Evolutionary conservation across 805 yeast species (phyloP).

Genomic region (Yarrowia divulgata): DNA sequence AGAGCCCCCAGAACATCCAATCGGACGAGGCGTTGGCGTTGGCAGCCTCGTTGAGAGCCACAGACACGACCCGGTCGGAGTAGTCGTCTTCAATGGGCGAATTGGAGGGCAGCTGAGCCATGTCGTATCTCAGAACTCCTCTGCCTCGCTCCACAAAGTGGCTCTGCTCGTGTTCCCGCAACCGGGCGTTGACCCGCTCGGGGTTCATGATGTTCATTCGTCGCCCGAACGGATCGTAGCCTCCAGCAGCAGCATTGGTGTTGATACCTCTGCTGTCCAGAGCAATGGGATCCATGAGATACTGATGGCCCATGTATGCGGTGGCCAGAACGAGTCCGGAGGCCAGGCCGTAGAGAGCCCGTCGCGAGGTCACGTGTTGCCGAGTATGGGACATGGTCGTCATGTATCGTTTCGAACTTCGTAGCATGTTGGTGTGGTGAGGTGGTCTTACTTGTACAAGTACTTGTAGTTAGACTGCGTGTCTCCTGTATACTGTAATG

Average conservation of each 20-base stretch:
- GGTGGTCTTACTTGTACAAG: too few relatives aligned
- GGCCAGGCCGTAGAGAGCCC: constrained; percentile 30
- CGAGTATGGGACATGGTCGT: constrained; percentile 19
- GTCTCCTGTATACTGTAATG: too few relatives aligned
- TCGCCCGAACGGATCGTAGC: constrained; percentile 30
- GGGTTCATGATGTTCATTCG: constrained; percentile 45
- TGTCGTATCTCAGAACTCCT: constrained; percentile 88
- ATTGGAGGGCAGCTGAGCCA: constrained; percentile 88
- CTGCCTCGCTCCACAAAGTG: constrained; percentile 80
- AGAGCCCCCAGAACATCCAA: constrained; percentile 94
- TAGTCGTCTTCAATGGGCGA: constrained; percentile 95
- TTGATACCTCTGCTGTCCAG: constrained; percentile 28
- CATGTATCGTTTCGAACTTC: constrained; percentile 22
- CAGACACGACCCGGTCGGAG: constrained; percentile 76
- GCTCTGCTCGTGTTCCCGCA: constrained; percentile 80
- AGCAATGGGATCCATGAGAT: constrained; percentile 35
- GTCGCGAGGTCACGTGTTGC: constrained; percentile 12
- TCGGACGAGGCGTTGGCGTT: constrained; percentile 58
- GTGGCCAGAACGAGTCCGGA: constrained; percentile 28
- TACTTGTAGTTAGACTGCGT: too few relatives aligned
- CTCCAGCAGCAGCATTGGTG: constrained; percentile 35
- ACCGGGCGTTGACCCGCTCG: constrained; percentile 70
- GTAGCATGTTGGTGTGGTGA: constrained; percentile 12
- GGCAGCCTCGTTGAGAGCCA: constrained; percentile 59
- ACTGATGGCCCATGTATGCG: constrained; percentile 37